phyloP scores from a whole-genome alignment of 2,329 filamentous ascomycete genomes.

The Aspergillus oerlinghausenensis region DNA sequence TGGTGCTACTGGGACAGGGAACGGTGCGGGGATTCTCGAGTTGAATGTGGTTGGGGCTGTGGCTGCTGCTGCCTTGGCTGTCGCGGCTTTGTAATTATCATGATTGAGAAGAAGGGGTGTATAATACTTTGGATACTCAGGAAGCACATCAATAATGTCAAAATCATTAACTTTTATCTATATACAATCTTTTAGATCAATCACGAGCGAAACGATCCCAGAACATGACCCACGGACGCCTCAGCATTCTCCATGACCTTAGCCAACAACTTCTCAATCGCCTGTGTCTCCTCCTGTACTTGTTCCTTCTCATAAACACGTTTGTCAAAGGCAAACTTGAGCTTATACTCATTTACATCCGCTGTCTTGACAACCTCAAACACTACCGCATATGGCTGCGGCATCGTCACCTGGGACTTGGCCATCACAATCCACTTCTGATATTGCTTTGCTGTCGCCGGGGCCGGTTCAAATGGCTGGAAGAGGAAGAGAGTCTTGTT shows the following conservation, averaged over 20 bases:
- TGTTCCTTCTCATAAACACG: neutral
- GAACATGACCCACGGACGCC: neutral
- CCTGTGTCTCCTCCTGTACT: neutral
- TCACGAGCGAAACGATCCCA: neutral
- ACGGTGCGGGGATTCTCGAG: slow-evolving; percentile 6
- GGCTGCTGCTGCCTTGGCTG: slow-evolving; percentile 11
- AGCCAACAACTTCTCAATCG: neutral
- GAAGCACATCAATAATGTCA: no score
- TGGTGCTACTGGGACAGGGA: slow-evolving; percentile 1
- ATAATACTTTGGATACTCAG: neutral
- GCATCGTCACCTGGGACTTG: neutral
- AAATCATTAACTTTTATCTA: neutral
- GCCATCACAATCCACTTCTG: neutral
- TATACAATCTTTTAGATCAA: neutral
- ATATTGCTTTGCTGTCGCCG: slow-evolving; percentile 1
- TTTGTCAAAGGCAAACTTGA: neutral
- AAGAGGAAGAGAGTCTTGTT: slow-evolving; percentile 26
- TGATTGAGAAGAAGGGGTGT: neutral
- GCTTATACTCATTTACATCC: neutral
- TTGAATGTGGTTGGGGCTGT: slow-evolving; percentile 10
- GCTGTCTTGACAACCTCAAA: neutral
- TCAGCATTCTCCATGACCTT: neutral
- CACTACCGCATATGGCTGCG: neutral
- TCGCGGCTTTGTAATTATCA: slow-evolving; percentile 9
- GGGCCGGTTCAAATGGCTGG: slow-evolving; percentile 30